Conservation (phyloP, 2,329 filamentous ascomycete species). For the Colletotrichum chrysophilum region DNA sequence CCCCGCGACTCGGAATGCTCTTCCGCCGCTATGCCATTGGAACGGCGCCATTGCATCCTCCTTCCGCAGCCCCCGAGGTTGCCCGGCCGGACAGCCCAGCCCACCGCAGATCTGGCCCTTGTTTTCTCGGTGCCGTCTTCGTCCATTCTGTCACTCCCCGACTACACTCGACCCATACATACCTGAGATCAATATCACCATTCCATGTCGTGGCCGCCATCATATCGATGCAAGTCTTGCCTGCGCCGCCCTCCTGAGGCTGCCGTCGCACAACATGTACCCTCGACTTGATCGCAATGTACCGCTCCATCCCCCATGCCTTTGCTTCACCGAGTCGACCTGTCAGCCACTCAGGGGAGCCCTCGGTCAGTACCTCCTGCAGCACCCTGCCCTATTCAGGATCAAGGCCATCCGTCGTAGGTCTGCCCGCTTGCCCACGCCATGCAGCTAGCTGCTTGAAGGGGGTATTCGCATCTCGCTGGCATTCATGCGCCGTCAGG, state of each 20-base stretch:
- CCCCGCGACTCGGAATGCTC: not conserved
- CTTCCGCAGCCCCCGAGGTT: not conserved
- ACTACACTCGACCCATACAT: not conserved
- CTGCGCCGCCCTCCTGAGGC: not conserved
- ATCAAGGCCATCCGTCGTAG: slow-evolving; percentile 3
- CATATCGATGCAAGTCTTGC: not conserved
- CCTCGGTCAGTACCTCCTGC: slow-evolving; percentile 11
- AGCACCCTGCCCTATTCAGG: slow-evolving; percentile 13
- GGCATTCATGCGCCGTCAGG: not conserved
- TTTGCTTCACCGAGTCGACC: slow-evolving; percentile 15
- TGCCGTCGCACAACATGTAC: slow-evolving; percentile 5
- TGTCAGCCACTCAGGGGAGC: slow-evolving; percentile 8
- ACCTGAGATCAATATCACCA: not conserved
- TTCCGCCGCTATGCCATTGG: not conserved
- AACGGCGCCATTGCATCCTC: not conserved
- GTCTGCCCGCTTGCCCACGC: not conserved
- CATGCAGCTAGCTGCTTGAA: slow-evolving; percentile 7
- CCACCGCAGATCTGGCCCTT: not conserved
- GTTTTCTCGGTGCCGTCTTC: not conserved
- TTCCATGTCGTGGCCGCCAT: not conserved
- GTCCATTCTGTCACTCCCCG: not conserved
- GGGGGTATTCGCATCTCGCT: not conserved
- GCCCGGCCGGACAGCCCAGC: not conserved
- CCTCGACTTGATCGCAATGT: not conserved
- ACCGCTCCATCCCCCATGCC: not conserved